These are phyloP conservation scores for Trichosporon sp. DNA, from an alignment of 1,284 basidiomycete genomes.

Conservation along the genomic window DNA sequence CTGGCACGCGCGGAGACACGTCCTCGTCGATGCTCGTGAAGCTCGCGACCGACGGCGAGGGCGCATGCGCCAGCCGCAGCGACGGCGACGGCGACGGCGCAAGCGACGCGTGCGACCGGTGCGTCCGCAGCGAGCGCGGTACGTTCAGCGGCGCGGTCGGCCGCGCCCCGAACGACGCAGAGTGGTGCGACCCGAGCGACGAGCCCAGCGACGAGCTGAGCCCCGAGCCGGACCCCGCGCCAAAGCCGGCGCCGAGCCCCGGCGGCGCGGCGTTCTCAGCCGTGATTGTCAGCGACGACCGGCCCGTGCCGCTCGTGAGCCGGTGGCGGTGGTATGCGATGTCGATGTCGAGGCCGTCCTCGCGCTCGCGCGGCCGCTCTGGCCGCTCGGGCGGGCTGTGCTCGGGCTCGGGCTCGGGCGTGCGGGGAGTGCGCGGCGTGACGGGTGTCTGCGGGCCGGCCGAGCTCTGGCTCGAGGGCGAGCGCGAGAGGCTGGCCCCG, in stretches of 20 bases:
- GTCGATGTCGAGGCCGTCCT: conserved; percentile 1
- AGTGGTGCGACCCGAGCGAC: neutral
- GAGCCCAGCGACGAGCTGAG: neutral
- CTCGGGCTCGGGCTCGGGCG: neutral
- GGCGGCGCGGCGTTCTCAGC: neutral
- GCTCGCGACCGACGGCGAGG: neutral
- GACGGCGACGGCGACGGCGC: neutral
- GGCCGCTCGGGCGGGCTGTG: neutral
- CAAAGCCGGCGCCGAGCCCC: too few relatives aligned
- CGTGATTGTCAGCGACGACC: conserved; percentile 6
- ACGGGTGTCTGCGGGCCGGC: neutral
- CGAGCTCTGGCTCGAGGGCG: neutral
- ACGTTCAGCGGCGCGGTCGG: neutral
- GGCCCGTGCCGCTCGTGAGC: conserved; percentile 4
- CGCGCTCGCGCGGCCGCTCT: neutral
- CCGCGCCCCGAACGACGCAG: neutral
- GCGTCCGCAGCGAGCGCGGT: neutral
- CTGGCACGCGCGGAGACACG: neutral
- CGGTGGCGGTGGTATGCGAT: conserved; percentile 9
- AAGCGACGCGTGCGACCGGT: neutral
- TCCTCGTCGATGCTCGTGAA: neutral
- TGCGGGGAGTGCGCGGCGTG: neutral
- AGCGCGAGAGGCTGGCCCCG: neutral
- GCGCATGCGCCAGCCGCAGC: neutral
- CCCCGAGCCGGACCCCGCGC: neutral